Percentiles rank a stretch among this genome's conserved stretches.
Evolutionary conservation across 257 asterid species (phyloP).

Genomic region (Primulina eburnea): DNA sequence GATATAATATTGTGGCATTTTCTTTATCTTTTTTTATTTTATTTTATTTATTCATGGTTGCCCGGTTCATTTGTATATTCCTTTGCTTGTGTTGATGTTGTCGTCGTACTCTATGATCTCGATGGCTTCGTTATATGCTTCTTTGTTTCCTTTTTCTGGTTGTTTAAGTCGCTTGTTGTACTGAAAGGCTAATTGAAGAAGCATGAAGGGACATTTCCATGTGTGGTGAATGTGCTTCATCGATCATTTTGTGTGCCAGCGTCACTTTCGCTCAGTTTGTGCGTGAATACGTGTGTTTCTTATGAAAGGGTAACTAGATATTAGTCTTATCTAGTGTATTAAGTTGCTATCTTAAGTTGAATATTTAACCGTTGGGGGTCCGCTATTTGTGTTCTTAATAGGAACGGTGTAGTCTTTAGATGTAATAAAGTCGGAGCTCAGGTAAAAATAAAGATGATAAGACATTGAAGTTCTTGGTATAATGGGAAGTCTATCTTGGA

Average conservation of each 20-base stretch:
- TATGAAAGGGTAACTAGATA: not conserved
- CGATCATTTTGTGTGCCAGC: not conserved
- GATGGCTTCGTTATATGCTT: not conserved
- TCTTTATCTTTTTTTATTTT: constrained; percentile 3
- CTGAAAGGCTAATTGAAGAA: not conserved
- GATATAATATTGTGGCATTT: not conserved
- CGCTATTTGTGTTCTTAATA: not conserved
- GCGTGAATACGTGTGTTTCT: not conserved
- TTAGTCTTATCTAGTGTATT: not conserved
- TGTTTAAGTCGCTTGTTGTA: not conserved
- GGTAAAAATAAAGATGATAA: not conserved
- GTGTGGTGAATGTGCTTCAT: too few species aligned
- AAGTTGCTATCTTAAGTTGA: not conserved
- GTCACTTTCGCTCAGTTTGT: not conserved
- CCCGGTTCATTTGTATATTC: not conserved
- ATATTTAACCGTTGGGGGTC: not conserved
- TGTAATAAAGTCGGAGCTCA: not conserved
- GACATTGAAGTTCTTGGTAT: not conserved
- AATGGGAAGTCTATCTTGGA: not conserved
- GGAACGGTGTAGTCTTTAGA: too few species aligned
- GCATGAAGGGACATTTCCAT: too few species aligned
- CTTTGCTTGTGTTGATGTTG: constrained; percentile 13
- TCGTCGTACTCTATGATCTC: not conserved
- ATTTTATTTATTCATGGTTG: not conserved
- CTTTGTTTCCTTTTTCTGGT: not conserved